These are phyloP conservation scores for Ceriops zippeliana DNA, from an alignment of 345 rosid species.

Conservation along the genomic window DNA sequence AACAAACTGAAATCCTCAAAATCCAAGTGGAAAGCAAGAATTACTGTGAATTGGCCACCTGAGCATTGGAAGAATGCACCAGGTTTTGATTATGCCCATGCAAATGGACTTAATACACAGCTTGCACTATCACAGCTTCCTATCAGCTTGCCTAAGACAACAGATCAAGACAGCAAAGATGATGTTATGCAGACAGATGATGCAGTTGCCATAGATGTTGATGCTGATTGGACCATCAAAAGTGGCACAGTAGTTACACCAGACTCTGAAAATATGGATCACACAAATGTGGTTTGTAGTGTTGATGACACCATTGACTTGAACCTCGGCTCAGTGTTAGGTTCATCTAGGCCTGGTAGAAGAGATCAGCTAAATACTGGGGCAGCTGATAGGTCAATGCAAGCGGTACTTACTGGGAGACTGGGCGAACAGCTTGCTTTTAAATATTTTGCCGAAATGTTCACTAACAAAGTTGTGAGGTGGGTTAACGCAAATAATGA, in stretches of 20 bases:
- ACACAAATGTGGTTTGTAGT: conserved; percentile 1
- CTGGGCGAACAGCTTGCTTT: conserved; percentile 70
- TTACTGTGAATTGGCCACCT: conserved; percentile 64
- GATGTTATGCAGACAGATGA: conserved; percentile 10
- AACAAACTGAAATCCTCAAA: conserved; percentile 19
- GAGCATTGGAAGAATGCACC: conserved; percentile 66
- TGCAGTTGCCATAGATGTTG: conserved; percentile 27
- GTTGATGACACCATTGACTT: conserved; percentile 8
- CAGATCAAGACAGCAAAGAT: conserved; percentile 21
- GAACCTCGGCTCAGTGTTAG: conserved; percentile 23
- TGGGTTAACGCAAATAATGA: conserved; percentile 80
- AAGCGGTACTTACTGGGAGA: conserved; percentile 58
- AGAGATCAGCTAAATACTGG: conserved; percentile 56
- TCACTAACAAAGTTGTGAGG: conserved; percentile 40
- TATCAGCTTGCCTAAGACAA: conserved; percentile 19
- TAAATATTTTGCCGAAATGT: conserved; percentile 40
- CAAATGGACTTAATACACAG: conserved; percentile 37
- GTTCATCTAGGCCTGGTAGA: conserved; percentile 30
- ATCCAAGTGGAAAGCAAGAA: conserved; percentile 43
- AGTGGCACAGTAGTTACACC: conserved; percentile 21
- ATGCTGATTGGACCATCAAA: conserved; percentile 37
- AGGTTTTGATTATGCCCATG: conserved; percentile 35
- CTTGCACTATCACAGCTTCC: conserved; percentile 19
- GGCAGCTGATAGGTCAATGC: conserved; percentile 33
- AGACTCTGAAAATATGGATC: conserved; percentile 16